Evolutionary conservation across 2,329 filamentous ascomycete genomes (phyloP).

Genomic region (Lasiodiplodia theobromae): DNA sequence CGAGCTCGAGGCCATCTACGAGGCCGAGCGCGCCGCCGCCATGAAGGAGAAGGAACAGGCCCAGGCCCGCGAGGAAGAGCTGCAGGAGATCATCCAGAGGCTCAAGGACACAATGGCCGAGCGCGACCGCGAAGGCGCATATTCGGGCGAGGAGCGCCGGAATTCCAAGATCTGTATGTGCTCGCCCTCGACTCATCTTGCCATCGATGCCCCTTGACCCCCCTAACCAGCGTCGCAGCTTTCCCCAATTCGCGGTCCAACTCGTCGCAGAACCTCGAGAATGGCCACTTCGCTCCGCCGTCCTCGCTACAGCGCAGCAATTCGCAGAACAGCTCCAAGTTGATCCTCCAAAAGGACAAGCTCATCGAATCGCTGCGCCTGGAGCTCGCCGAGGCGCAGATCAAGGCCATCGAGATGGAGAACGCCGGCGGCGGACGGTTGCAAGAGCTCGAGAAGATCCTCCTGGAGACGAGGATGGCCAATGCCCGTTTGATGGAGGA

Average conservation of each 20-base stretch:
- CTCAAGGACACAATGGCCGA: conserved; percentile 89
- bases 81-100: conserved; percentile 87
- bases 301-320: conserved; percentile 86
- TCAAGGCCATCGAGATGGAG: conserved; percentile 93
- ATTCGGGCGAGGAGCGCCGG: conserved; percentile 38
- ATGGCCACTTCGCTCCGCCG: conserved; percentile 83
- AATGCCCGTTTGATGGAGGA: conserved; percentile 98
- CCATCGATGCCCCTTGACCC: conserved; percentile 15
- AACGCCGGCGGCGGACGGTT: conserved; percentile 88
- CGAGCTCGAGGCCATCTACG: conserved; percentile 92
- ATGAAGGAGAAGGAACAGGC: conserved; percentile 93
- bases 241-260: conserved; percentile 49
- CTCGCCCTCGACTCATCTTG: neutral
- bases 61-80: conserved; percentile 82
- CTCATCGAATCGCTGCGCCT: conserved; percentile 90
- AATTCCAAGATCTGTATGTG: conserved; percentile 26
- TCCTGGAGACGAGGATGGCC: conserved; percentile 92
- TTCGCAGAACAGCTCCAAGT: conserved; percentile 86
- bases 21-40: conserved; percentile 85
- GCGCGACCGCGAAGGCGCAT: conserved; percentile 65
- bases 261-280: conserved; percentile 73
- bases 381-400: conserved; percentile 92
- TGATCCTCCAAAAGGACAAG: conserved; percentile 94
- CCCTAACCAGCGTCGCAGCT: conserved; percentile 24
- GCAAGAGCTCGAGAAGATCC: conserved; percentile 86